Evolutionary conservation across 2,329 filamentous ascomycete genomes (phyloP).

Genomic region (Plectosphaerella sp.): DNA sequence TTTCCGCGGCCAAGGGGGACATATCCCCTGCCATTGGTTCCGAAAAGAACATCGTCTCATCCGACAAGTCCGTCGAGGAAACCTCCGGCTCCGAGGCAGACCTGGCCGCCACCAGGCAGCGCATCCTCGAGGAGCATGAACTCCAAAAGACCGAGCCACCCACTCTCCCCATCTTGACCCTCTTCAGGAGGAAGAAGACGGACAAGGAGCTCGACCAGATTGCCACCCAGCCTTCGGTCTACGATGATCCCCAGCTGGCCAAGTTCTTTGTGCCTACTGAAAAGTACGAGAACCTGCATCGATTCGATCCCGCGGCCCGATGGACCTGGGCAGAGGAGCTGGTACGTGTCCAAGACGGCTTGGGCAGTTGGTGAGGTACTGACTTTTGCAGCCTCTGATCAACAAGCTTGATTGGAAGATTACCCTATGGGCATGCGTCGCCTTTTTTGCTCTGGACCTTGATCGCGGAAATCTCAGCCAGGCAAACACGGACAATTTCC

Average conservation of each 20-base stretch:
- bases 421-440: constrained; percentile 37
- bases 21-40: neutral
- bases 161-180: neutral
- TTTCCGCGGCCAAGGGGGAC: neutral
- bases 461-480: constrained; percentile 43
- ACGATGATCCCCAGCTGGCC: constrained; percentile 6
- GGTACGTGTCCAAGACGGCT: neutral
- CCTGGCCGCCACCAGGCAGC: neutral
- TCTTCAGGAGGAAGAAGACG: neutral
- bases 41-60: constrained; percentile 20
- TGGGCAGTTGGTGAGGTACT: no score
- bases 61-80: constrained; percentile 13
- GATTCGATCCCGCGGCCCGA: constrained; percentile 28
- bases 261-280: neutral
- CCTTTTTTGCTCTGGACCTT: constrained; percentile 37
- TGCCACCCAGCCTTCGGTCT: constrained; percentile 6
- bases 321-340: constrained; percentile 32
- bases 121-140: constrained; percentile 1
- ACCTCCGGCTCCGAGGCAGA: neutral
- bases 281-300: constrained; percentile 26
- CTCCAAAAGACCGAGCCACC: constrained; percentile 1
- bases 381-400: constrained; percentile 10
- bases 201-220: neutral
- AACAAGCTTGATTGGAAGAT: constrained; percentile 12
- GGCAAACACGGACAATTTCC: constrained; percentile 43